phyloP scores from a whole-genome alignment of 495 filamentous ascomycete genomes.

The Lepraria neglecta region DNA sequence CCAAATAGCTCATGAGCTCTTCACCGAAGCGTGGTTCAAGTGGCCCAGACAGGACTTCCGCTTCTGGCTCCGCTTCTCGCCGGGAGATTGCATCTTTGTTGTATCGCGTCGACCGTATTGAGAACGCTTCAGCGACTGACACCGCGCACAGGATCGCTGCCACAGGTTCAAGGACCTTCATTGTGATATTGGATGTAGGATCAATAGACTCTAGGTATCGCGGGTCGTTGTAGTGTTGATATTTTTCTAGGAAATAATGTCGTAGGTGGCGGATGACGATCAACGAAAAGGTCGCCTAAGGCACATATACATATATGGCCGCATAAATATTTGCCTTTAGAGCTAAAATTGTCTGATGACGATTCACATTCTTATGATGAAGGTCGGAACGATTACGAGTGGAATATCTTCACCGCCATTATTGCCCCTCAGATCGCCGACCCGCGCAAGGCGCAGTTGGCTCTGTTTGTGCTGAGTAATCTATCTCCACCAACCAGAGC shows the following conservation, averaged over 20 bases:
- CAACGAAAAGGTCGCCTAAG: neutral
- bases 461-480: no score
- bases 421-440: no score
- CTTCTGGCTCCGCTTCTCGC: constrained; percentile 24
- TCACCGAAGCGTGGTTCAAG: constrained; percentile 17
- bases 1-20: constrained; percentile 31
- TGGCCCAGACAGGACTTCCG: constrained; percentile 25
- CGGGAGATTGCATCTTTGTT: constrained; percentile 10
- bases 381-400: no score
- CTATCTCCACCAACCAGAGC: no score
- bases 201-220: neutral
- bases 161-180: constrained; percentile 17
- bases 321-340: no score
- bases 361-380: no score
- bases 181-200: neutral
- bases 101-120: constrained; percentile 11
- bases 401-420: no score
- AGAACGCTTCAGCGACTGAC: constrained; percentile 23
- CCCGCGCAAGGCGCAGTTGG: no score
- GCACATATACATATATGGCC: neutral
- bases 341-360: no score
- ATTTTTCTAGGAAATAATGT: neutral
- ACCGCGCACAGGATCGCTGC: constrained; percentile 1
- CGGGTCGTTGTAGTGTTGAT: neutral
- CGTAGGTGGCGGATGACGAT: neutral